Evolutionary conservation across 495 filamentous ascomycete species (phyloP).

Genomic region (Glutinoglossum americanum): DNA sequence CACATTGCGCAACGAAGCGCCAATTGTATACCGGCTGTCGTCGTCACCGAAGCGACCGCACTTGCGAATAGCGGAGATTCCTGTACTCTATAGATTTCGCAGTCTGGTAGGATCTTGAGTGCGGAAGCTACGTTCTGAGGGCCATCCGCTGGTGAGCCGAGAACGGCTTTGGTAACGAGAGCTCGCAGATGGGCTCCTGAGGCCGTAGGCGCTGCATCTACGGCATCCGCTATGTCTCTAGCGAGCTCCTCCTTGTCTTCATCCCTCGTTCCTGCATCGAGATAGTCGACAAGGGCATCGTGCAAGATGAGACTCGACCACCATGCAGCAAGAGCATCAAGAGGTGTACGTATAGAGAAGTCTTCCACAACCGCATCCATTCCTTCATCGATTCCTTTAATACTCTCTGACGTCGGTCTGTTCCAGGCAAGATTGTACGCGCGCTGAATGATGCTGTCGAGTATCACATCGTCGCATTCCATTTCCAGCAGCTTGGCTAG

Average conservation of each 20-base stretch:
- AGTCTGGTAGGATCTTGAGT: neutral
- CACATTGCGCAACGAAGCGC: slow-evolving; percentile 69
- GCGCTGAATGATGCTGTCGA: slow-evolving; percentile 54
- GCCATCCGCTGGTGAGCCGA: slow-evolving; percentile 27
- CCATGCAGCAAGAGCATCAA: slow-evolving; percentile 84
- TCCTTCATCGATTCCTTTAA: slow-evolving; percentile 37
- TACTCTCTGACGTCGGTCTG: slow-evolving; percentile 42
- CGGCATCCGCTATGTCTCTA: slow-evolving; percentile 26
- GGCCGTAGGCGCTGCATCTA: slow-evolving; percentile 56
- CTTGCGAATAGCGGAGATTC: slow-evolving; percentile 16
- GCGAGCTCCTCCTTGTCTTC: slow-evolving; percentile 13
- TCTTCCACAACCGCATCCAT: slow-evolving; percentile 78
- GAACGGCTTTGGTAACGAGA: slow-evolving; percentile 46
- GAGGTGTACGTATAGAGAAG: slow-evolving; percentile 60
- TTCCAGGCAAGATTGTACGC: slow-evolving; percentile 89
- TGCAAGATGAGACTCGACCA: slow-evolving; percentile 63
- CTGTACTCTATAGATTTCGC: slow-evolving; percentile 13
- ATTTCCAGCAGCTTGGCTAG: slow-evolving; percentile 49
- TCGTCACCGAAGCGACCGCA: slow-evolving; percentile 6
- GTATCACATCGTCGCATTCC: slow-evolving; percentile 62
- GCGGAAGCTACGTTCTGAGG: slow-evolving; percentile 32
- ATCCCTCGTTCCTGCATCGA: slow-evolving; percentile 14
- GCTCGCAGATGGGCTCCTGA: slow-evolving; percentile 57
- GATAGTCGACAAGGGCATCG: slow-evolving; percentile 29
- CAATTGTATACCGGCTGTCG: slow-evolving; percentile 41